Conservation (phyloP, 2,329 filamentous ascomycete genomes). For the Ceratocystis cubensis region DNA sequence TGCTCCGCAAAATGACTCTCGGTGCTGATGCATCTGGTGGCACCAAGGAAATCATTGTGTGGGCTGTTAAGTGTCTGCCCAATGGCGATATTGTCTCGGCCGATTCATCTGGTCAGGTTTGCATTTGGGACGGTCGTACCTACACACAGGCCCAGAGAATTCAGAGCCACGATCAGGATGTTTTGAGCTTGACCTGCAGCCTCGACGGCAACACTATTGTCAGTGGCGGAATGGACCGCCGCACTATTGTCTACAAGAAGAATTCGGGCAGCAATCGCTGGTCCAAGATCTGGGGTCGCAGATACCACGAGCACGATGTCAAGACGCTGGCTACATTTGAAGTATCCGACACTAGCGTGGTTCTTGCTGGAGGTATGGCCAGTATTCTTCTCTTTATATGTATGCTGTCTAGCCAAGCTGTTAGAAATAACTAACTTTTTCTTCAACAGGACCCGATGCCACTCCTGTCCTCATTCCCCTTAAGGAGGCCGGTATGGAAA, state of each 20-base stretch:
- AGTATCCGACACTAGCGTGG: conserved; percentile 65
- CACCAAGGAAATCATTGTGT: conserved; percentile 76
- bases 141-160: conserved; percentile 80
- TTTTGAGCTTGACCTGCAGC: conserved; percentile 74
- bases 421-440: conserved; percentile 26
- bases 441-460: conserved; percentile 60
- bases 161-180: conserved; percentile 76
- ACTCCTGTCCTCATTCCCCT: conserved; percentile 72
- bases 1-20: conserved; percentile 71
- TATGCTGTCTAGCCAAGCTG: neutral
- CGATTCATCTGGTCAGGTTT: conserved; percentile 85
- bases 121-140: conserved; percentile 87
- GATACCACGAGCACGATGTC: conserved; percentile 87
- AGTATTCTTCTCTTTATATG: neutral
- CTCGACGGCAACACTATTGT: conserved; percentile 69
- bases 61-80: conserved; percentile 79
- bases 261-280: conserved; percentile 53
- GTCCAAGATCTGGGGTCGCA: conserved; percentile 72
- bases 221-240: conserved; percentile 83
- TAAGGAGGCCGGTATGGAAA: conserved; percentile 59
- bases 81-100: conserved; percentile 87
- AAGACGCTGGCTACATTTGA: conserved; percentile 91
- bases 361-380: conserved; percentile 73
- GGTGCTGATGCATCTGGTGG: conserved; percentile 59
- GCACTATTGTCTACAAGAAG: conserved; percentile 71